These are phyloP conservation scores for Musa beccarii DNA, from an alignment of 176 grass and related monocot species.

Conservation along the genomic window DNA sequence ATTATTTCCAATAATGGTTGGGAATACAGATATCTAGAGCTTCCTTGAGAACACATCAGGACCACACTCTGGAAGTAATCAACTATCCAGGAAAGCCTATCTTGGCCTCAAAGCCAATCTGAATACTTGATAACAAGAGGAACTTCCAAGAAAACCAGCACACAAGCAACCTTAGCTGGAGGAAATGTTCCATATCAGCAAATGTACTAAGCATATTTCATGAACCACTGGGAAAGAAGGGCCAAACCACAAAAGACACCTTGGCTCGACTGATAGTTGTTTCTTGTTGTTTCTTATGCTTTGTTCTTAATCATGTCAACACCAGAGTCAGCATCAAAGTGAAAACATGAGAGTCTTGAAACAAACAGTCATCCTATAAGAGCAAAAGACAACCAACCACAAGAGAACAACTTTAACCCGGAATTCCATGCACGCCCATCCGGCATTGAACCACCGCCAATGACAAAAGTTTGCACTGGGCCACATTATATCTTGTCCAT, in stretches of 20 bases:
- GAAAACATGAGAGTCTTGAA: background rate
- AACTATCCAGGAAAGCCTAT: too few species aligned
- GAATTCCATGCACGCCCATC: slow-evolving; percentile 1
- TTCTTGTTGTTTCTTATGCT: background rate
- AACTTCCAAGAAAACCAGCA: too few species aligned
- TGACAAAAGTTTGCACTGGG: background rate
- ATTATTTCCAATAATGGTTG: too few species aligned
- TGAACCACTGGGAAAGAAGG: background rate
- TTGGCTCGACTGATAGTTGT: background rate
- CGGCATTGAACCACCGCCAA: background rate
- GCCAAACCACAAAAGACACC: background rate
- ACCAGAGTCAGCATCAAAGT: background rate
- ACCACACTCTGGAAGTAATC: too few species aligned
- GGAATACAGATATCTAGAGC: too few species aligned
- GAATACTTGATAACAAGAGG: too few species aligned
- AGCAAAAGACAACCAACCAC: background rate
- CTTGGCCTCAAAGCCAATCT: too few species aligned
- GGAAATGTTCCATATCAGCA: too few species aligned
- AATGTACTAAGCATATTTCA: too few species aligned
- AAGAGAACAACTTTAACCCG: background rate
- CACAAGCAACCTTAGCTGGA: too few species aligned
- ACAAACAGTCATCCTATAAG: background rate
- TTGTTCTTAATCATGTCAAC: background rate
- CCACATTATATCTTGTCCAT: background rate
- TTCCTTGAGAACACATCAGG: too few species aligned